Evolutionary conservation across 1,284 basidiomycete genomes (phyloP).

Genomic region (Mycosarcoma maydis): DNA sequence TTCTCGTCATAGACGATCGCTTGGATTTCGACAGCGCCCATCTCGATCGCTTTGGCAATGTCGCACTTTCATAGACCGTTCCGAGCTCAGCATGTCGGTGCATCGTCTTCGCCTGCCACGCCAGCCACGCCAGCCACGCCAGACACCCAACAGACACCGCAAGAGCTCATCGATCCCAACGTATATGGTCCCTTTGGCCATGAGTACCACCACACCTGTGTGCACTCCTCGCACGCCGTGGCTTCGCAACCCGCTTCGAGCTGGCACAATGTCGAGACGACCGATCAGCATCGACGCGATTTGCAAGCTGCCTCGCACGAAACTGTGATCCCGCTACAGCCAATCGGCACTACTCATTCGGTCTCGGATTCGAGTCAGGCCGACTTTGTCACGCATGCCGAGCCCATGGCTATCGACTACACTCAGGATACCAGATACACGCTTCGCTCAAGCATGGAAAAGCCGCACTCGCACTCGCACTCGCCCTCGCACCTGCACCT

Average conservation of each 20-base stretch:
- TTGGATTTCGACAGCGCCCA: background rate
- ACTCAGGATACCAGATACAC: conserved; percentile 20
- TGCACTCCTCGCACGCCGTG: background rate
- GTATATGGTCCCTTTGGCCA: conserved; percentile 44
- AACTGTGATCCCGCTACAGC: conserved; percentile 9
- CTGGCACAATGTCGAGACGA: conserved; percentile 39
- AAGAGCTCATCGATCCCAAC: conserved; percentile 44
- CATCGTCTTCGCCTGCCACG: background rate
- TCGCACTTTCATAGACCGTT: conserved; percentile 23
- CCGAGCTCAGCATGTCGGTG: background rate
- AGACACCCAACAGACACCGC: too few relatives aligned
- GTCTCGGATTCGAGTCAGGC: background rate
- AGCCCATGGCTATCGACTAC: conserved; percentile 19
- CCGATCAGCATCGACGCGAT: conserved; percentile 24
- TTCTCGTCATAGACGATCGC: background rate
- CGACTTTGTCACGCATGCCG: conserved; percentile 13
- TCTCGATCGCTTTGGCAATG: too few relatives aligned
- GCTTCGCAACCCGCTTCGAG: background rate
- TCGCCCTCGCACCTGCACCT: conserved; percentile 6
- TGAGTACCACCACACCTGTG: conserved; percentile 13
- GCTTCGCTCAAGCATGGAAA: conserved; percentile 3
- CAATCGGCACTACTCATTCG: conserved; percentile 4
- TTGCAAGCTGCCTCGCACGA: background rate
- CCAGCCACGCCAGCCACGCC: conserved; percentile 1
- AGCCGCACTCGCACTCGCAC: background rate